These are phyloP conservation scores for Cladorrhinum sp. DNA, from an alignment of 2,329 filamentous ascomycete genomes.

Conservation along the genomic window DNA sequence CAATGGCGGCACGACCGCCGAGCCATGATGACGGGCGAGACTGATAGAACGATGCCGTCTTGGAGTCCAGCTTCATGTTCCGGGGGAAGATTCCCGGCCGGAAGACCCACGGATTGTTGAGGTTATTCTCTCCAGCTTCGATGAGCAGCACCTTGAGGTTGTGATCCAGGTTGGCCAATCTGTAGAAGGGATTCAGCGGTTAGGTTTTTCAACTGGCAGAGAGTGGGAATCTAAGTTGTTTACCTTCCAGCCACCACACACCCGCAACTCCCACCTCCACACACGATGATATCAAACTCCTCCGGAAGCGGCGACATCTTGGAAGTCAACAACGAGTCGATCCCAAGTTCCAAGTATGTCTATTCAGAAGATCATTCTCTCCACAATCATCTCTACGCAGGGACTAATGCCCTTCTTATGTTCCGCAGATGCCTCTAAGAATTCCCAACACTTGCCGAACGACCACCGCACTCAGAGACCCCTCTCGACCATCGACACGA, in stretches of 20 bases:
- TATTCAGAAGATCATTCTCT: not conserved
- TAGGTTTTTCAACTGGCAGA: not conserved
- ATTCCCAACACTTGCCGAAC: conserved; percentile 10
- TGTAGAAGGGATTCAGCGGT: conserved; percentile 37
- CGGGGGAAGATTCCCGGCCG: conserved; percentile 72
- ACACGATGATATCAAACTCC: conserved; percentile 78
- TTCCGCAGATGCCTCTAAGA: not conserved
- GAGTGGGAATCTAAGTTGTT: conserved; percentile 17
- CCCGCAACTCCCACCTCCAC: conserved; percentile 67
- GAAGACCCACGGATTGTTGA: conserved; percentile 77
- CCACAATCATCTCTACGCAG: not conserved
- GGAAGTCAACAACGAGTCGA: not conserved
- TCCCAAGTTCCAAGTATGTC: not conserved
- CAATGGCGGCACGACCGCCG: conserved; percentile 66
- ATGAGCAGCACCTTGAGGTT: conserved; percentile 68
- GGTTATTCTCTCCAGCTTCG: conserved; percentile 68
- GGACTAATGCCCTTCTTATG: not conserved
- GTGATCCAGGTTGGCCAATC: conserved; percentile 71
- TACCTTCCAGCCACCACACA: conserved; percentile 58
- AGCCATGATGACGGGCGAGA: conserved; percentile 72
- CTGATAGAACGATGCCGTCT: conserved; percentile 79
- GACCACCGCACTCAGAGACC: conserved; percentile 2
- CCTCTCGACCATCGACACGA: not conserved
- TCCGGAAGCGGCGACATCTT: conserved; percentile 56
- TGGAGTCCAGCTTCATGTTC: conserved; percentile 77